phyloP scores from a whole-genome alignment of 495 filamentous ascomycete genomes.

The Darksidea phi region DNA sequence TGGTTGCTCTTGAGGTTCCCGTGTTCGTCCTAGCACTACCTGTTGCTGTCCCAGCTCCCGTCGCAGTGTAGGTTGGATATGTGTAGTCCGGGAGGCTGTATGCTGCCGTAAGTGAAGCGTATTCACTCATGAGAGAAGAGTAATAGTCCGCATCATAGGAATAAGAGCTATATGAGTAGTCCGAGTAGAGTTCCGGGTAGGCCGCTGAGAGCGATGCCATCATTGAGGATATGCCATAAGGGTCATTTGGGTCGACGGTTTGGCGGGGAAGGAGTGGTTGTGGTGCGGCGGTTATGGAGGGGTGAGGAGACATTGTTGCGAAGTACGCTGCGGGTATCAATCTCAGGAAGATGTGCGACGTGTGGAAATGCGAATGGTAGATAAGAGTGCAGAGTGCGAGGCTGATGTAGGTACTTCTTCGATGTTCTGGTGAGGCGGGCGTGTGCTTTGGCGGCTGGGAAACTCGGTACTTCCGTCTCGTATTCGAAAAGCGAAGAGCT shows the following conservation, averaged over 20 bases:
- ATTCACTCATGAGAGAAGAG: not conserved
- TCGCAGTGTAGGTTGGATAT: not conserved
- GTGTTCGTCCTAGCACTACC: not conserved
- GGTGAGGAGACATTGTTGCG: constrained; percentile 18
- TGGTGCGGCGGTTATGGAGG: constrained; percentile 12
- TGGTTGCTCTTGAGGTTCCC: not conserved
- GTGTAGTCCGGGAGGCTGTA: not conserved
- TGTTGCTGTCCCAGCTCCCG: not conserved
- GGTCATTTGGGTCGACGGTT: constrained; percentile 2
- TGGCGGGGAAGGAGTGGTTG: constrained; percentile 6
- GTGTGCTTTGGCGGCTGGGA: too few relatives aligned
- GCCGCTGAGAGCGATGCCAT: constrained; percentile 3
- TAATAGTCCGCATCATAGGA: constrained; percentile 1
- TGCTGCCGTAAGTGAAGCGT: constrained; percentile 1
- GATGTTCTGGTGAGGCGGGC: too few relatives aligned
- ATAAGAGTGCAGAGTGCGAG: not conserved
- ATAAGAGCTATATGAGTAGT: not conserved
- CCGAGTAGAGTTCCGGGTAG: constrained; percentile 21
- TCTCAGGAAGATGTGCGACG: not conserved
- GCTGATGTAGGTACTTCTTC: too few relatives aligned
- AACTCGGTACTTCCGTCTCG: too few relatives aligned
- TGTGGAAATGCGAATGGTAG: not conserved
- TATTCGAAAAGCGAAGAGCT: too few relatives aligned
- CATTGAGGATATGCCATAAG: not conserved
- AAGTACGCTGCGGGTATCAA: not conserved